Conservation (phyloP, 2,329 filamentous ascomycete genomes). For the Pseudogymnoascus sp. region DNA sequence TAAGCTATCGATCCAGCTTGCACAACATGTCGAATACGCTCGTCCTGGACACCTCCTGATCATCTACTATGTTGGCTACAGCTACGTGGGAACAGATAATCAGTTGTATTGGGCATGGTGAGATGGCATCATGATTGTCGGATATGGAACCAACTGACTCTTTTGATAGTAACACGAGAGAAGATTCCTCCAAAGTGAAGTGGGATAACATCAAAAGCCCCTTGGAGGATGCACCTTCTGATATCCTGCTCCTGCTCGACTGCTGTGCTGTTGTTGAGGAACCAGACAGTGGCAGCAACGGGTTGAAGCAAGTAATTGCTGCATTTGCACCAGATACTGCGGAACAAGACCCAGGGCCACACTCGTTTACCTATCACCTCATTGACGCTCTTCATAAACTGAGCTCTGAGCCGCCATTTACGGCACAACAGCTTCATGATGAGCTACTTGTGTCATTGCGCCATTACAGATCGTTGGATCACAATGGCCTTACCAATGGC, state of each 20-base stretch:
- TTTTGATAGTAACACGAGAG: conserved; percentile 43
- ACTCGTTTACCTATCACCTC: conserved; percentile 52
- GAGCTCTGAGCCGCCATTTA: conserved; percentile 46
- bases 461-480: conserved; percentile 36
- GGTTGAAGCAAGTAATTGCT: conserved; percentile 55
- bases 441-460: conserved; percentile 39
- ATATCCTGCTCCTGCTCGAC: conserved; percentile 55
- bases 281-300: conserved; percentile 43
- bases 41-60: conserved; percentile 53
- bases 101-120: conserved; percentile 62
- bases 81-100: conserved; percentile 49
- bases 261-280: conserved; percentile 50
- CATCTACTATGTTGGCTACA: conserved; percentile 57
- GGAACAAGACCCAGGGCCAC: conserved; percentile 37
- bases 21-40: conserved; percentile 51
- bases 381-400: conserved; percentile 49
- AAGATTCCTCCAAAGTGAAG: conserved; percentile 53
- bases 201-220: conserved; percentile 57
- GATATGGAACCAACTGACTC: conserved; percentile 29
- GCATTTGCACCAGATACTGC: conserved; percentile 48
- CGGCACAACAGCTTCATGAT: conserved; percentile 47
- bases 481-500: conserved; percentile 40
- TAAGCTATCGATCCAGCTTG: conserved; percentile 54
- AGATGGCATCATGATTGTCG: conserved; percentile 29
- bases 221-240: conserved; percentile 55